Conservation (phyloP, 305 asterid genomes). For the Fraxinus sp. region DNA sequence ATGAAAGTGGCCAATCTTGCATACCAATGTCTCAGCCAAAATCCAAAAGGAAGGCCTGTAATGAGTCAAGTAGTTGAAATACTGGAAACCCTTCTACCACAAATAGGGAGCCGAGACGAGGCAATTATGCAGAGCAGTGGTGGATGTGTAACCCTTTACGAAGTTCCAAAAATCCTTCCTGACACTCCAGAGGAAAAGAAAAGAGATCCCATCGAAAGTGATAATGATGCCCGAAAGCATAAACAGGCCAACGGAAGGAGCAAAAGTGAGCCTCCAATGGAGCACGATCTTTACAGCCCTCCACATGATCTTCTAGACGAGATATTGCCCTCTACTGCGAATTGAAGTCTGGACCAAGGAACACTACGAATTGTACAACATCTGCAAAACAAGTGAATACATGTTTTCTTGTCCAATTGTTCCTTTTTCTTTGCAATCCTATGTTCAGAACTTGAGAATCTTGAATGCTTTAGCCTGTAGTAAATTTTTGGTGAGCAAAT, state of each 20-base stretch:
- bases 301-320: constrained; percentile 31
- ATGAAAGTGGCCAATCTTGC: constrained; percentile 71
- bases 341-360: constrained; percentile 18
- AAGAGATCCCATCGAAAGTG: constrained; percentile 24
- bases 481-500: constrained; percentile 1
- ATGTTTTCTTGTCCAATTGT: background rate
- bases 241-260: constrained; percentile 49
- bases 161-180: constrained; percentile 38
- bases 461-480: background rate
- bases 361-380: constrained; percentile 13
- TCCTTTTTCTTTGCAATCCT: background rate
- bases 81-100: constrained; percentile 64
- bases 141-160: constrained; percentile 64
- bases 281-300: constrained; percentile 44
- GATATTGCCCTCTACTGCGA: constrained; percentile 34
- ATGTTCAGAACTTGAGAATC: background rate
- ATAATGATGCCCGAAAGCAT: constrained; percentile 28
- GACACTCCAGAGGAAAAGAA: constrained; percentile 22
- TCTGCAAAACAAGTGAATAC: background rate
- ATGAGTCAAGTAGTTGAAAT: constrained; percentile 85
- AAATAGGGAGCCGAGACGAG: constrained; percentile 41
- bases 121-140: constrained; percentile 34
- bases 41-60: constrained; percentile 81
- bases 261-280: constrained; percentile 74
- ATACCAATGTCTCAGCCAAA: constrained; percentile 81